Evolutionary conservation across 192 early-diverging fungal genomes (phyloP).

Genomic region (Mortierella alpina): DNA sequence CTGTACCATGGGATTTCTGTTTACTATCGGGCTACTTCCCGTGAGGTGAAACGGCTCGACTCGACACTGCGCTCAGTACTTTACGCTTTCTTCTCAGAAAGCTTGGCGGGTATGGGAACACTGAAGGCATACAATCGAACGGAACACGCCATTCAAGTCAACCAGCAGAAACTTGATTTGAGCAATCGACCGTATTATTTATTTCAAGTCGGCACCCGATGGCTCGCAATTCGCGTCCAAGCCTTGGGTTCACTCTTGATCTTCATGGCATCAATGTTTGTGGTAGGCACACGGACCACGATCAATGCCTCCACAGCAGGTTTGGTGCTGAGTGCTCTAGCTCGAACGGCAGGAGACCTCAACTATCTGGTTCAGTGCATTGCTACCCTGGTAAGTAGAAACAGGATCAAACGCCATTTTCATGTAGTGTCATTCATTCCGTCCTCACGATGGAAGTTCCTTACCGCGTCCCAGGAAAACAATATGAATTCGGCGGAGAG

Average conservation of each 20-base stretch:
- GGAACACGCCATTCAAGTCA: conserved; percentile 29
- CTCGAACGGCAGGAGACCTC: conserved; percentile 76
- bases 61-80: conserved; percentile 79
- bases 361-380: conserved; percentile 66
- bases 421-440: too few relatives aligned
- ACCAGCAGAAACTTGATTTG: conserved; percentile 73
- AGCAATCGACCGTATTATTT: conserved; percentile 84
- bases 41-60: conserved; percentile 87
- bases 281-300: conserved; percentile 64
- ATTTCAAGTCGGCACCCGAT: conserved; percentile 69
- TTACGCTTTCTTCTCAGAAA: conserved; percentile 80
- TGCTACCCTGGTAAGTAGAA: conserved; percentile 61
- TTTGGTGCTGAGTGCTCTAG: conserved; percentile 76
- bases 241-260: conserved; percentile 72
- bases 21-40: conserved; percentile 78
- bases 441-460: too few relatives aligned
- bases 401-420: too few relatives aligned
- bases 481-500: conserved; percentile 34
- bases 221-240: conserved; percentile 78
- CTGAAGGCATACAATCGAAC: conserved; percentile 74
- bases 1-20: conserved; percentile 76
- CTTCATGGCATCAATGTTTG: conserved; percentile 77
- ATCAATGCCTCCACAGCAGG: conserved; percentile 76
- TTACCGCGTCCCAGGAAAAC: neutral
- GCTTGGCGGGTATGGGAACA: conserved; percentile 77